Conservation (phyloP, 2,329 filamentous ascomycete genomes). For the Fusarium sp. region DNA sequence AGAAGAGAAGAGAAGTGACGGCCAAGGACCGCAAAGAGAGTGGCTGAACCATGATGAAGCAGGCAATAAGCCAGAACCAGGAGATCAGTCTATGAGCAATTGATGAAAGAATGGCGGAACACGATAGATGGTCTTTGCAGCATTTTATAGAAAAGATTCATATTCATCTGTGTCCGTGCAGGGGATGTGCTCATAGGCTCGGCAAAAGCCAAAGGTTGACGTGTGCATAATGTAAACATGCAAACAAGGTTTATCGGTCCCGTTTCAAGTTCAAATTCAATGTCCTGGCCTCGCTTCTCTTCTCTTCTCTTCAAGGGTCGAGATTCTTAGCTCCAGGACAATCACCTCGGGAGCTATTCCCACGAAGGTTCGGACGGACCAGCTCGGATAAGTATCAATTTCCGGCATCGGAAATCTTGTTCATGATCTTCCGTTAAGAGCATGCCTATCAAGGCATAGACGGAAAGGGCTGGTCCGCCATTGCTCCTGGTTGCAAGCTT, state of each 20-base stretch:
- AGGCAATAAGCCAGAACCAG: not conserved
- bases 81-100: not conserved
- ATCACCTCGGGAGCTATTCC: not conserved
- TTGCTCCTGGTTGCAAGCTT: too few species aligned
- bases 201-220: not conserved
- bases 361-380: too few species aligned
- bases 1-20: constrained; percentile 8
- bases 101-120: not conserved
- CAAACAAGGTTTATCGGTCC: not conserved
- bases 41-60: not conserved
- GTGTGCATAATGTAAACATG: not conserved
- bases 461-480: too few species aligned
- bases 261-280: not conserved
- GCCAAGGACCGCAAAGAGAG: not conserved
- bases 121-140: not conserved
- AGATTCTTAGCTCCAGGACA: not conserved
- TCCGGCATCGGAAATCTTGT: not conserved
- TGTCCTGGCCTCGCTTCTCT: not conserved
- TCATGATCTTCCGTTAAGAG: not conserved
- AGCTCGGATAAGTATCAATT: not conserved
- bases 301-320: not conserved
- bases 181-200: not conserved
- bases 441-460: not conserved
- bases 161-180: not conserved
- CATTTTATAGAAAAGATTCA: not conserved